Evolutionary conservation across 2,329 filamentous ascomycete genomes (phyloP).

Genomic region (Cladosporium velox): DNA sequence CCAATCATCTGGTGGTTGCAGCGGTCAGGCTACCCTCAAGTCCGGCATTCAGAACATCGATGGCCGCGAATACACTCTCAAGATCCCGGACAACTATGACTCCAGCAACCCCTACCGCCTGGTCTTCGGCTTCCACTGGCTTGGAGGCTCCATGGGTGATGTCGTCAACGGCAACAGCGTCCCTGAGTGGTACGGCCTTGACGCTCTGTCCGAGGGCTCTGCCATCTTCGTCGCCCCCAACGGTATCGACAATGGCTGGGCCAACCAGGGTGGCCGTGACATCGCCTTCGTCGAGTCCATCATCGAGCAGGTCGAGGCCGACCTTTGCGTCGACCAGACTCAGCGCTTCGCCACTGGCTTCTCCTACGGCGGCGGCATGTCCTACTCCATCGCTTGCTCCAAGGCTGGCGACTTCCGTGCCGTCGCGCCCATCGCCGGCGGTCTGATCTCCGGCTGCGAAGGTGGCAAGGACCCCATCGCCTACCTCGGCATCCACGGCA

Average conservation of each 20-base stretch:
- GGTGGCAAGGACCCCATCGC: conserved; percentile 16
- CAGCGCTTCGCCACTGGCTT: conserved; percentile 1
- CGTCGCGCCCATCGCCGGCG: conserved; percentile 5
- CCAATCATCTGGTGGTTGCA: conserved; percentile 9
- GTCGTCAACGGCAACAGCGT: conserved; percentile 20
- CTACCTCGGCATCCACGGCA: conserved; percentile 21
- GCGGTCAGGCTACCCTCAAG: conserved; percentile 6
- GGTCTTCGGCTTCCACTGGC: conserved; percentile 20
- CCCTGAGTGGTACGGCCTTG: conserved; percentile 14
- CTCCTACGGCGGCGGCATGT: conserved; percentile 16
- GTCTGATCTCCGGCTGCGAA: conserved; percentile 5
- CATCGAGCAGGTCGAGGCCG: conserved; percentile 20
- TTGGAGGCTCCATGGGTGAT: conserved; percentile 12
- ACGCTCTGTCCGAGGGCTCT: conserved; percentile 15
- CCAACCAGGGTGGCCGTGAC: conserved; percentile 10
- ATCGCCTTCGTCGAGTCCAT: conserved; percentile 17
- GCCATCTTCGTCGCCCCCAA: conserved; percentile 20
- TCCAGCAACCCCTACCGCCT: conserved; percentile 18
- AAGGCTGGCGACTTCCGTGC: conserved; percentile 13
- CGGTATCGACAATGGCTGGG: conserved; percentile 17
- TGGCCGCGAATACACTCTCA: conserved; percentile 18
- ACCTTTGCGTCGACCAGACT: conserved; percentile 19
- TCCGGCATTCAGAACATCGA: conserved; percentile 7
- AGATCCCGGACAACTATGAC: conserved; percentile 20
- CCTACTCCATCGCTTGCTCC: conserved; percentile 27